Conservation (phyloP, 2,329 filamentous ascomycete species). For the Aspergillus niger region DNA sequence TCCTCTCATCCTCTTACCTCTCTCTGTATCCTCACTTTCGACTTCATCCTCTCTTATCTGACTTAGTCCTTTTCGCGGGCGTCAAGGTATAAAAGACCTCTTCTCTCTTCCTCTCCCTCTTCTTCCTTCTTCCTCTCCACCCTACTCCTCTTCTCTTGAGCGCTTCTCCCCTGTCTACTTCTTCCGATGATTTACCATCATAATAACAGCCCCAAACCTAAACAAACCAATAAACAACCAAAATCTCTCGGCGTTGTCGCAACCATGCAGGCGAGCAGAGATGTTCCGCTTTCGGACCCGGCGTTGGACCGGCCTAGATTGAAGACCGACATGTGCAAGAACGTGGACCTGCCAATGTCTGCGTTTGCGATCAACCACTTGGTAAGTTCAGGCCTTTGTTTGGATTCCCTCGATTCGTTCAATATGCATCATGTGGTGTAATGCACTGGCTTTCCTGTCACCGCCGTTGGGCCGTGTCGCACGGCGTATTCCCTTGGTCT, state of each 20-base stretch:
- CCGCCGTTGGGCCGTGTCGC: not conserved
- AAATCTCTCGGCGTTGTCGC: not conserved
- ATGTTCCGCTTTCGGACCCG: slow-evolving; percentile 17
- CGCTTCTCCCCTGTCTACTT: not conserved
- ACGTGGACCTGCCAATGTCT: slow-evolving; percentile 27
- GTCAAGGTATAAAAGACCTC: not conserved
- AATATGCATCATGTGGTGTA: not conserved
- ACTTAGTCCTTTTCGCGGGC: not conserved
- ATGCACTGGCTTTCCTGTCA: not conserved
- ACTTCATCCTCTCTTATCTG: not conserved
- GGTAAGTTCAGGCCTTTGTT: slow-evolving; percentile 23
- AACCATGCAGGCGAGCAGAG: slow-evolving; percentile 8
- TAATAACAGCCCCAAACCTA: not conserved
- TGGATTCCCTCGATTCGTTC: not conserved
- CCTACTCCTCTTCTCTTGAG: not conserved
- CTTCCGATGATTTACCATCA: not conserved
- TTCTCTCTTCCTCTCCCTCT: not conserved
- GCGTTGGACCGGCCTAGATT: slow-evolving; percentile 24
- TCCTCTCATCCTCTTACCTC: not conserved
- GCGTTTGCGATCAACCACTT: slow-evolving; percentile 27
- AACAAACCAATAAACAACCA: not conserved
- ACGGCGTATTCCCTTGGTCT: not conserved
- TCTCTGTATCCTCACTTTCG: not conserved
- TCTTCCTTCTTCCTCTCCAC: not conserved
- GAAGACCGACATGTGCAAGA: slow-evolving; percentile 26